phyloP scores from a whole-genome alignment of 306 rosid genomes.

The Dryas drummondii region DNA sequence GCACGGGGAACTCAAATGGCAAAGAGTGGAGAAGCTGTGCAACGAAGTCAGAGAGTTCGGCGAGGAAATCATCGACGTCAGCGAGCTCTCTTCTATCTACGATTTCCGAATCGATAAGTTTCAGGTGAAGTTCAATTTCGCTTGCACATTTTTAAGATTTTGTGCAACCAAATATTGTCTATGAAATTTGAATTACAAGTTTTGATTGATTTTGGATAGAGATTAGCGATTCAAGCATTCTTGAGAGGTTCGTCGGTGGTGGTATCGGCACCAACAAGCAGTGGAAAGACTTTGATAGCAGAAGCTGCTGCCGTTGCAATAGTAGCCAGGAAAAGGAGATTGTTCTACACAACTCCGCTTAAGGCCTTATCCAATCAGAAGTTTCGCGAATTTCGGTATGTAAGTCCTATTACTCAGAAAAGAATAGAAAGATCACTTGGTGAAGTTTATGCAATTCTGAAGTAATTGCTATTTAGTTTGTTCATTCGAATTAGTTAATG shows the following conservation, averaged over 20 bases:
- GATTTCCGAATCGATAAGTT: constrained; percentile 89
- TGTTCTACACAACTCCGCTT: constrained; percentile 92
- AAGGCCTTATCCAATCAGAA: constrained; percentile 98
- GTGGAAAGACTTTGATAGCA: constrained; percentile 94
- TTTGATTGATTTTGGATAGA: constrained; percentile 33
- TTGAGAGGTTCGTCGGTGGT: constrained; percentile 90
- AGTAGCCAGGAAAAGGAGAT: constrained; percentile 68
- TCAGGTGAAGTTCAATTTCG: constrained; percentile 47
- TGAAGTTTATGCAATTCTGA: background rate
- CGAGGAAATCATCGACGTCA: constrained; percentile 63
- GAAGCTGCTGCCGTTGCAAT: constrained; percentile 93
- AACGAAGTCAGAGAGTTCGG: constrained; percentile 75
- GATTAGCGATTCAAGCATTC: constrained; percentile 84
- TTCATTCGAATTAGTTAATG: constrained; percentile 10
- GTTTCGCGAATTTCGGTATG: constrained; percentile 92
- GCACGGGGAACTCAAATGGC: constrained; percentile 69
- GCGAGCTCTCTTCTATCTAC: constrained; percentile 75
- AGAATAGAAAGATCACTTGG: background rate
- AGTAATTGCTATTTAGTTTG: constrained; percentile 6
- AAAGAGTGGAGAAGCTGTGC: constrained; percentile 79
- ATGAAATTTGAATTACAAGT: background rate
- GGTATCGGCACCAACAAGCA: constrained; percentile 96
- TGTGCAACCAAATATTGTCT: background rate
- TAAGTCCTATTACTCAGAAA: background rate
- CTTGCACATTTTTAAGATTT: background rate